A percentile compares a stretch with the other conserved stretches of the same genome.
These are phyloP conservation scores for Acorus gramineus DNA, from an alignment of 106 monocot species.

Conservation along the genomic window DNA sequence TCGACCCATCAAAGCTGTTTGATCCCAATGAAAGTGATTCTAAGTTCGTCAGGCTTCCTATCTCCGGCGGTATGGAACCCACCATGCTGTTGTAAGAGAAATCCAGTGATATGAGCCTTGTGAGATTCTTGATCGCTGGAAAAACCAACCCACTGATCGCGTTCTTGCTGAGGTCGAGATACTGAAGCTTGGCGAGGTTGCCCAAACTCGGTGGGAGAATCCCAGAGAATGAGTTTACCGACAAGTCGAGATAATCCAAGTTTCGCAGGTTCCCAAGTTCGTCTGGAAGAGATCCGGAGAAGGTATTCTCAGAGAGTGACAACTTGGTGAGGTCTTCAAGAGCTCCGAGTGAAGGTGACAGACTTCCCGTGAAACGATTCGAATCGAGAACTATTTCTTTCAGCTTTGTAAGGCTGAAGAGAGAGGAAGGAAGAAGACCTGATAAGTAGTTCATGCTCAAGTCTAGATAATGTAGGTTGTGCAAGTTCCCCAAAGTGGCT, in stretches of 20 bases:
- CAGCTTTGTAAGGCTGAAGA: conserved; percentile 39
- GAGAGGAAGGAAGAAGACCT: conserved; percentile 37
- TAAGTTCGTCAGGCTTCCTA: conserved; percentile 43
- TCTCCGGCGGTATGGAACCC: conserved; percentile 45
- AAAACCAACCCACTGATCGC: conserved; percentile 51
- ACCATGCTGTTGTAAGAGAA: conserved; percentile 69
- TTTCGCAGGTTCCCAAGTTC: conserved; percentile 45
- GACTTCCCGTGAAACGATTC: conserved; percentile 45
- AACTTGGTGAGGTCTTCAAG: conserved; percentile 39
- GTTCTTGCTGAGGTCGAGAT: conserved; percentile 74
- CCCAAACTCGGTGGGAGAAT: conserved; percentile 39
- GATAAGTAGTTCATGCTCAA: conserved; percentile 53
- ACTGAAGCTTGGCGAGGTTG: conserved; percentile 55
- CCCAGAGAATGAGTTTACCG: conserved; percentile 52
- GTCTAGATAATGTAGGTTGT: conserved; percentile 51
- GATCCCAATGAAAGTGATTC: conserved; percentile 55
- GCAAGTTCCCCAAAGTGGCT: conserved; percentile 31
- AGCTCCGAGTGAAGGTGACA: conserved; percentile 28
- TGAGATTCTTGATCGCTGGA: conserved; percentile 39
- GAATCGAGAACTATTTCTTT: conserved; percentile 37
- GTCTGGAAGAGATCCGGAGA: conserved; percentile 45
- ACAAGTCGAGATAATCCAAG: conserved; percentile 53
- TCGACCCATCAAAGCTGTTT: conserved; percentile 59
- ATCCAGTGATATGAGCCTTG: conserved; percentile 50
- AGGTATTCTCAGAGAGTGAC: conserved; percentile 39